Conservation (phyloP, 148 eudicot species). For the Chenopodium album region DNA sequence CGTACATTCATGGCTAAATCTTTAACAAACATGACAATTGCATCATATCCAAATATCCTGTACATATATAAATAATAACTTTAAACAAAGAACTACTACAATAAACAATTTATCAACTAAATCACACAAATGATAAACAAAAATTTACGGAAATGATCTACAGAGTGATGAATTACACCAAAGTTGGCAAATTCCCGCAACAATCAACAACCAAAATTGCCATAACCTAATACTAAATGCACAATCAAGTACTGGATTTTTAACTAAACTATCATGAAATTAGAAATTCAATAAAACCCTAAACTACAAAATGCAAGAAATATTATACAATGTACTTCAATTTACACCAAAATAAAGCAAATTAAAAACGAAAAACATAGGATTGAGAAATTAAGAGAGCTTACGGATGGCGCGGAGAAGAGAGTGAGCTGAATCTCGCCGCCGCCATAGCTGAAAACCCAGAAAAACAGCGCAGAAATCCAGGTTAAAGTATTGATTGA, state of each 20-base stretch:
- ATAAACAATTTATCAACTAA: background rate
- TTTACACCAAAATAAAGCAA: background rate
- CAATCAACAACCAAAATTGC: background rate
- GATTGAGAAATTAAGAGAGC: background rate
- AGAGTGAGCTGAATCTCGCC: conserved; percentile 23
- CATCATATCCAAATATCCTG: conserved; percentile 33
- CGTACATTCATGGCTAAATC: conserved; percentile 32
- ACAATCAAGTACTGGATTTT: background rate
- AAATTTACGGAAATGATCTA: background rate
- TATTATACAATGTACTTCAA: background rate
- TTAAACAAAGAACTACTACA: background rate
- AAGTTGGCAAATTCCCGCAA: no score
- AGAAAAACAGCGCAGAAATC: background rate
- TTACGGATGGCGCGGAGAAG: conserved; percentile 25
- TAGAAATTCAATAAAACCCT: background rate
- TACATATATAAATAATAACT: conserved; percentile 6
- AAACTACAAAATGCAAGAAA: background rate
- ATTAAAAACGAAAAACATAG: background rate
- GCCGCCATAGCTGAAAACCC: conserved; percentile 17
- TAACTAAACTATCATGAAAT: background rate
- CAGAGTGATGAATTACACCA: background rate
- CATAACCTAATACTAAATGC: background rate
- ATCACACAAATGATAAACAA: background rate
- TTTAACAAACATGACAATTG: conserved; percentile 32
- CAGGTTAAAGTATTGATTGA: background rate